Evolutionary conservation across 176 grass and related monocot genomes (phyloP), one percentile per base, ranked within the genome.

Genomic region (Thalia dealbata): DNA sequence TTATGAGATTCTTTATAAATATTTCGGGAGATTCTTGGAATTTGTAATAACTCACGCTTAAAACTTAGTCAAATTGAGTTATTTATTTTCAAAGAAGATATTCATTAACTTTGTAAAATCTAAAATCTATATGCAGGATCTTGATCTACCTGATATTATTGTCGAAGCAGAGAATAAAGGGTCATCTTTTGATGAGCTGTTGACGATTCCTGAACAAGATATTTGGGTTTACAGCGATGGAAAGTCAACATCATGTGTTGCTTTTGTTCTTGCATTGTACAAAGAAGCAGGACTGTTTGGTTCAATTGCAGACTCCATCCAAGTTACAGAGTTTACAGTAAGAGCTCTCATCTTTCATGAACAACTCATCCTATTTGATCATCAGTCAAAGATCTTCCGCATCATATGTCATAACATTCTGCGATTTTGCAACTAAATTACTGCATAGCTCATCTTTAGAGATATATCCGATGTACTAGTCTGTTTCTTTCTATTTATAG

Each of bases 301-400:
- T 71, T 76, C 80, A 54, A 76, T 91, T 75, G 30, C 83, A 67
- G 81, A 51, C 72, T 84, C 85, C 70, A 61, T 93, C 72, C 85
- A 99, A 83, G 95, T 92, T 54, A 99, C 87, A 10, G 95, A 99
- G 62, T 99, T 99, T 74, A 99, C 90, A 11, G 90, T 99, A 79
- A 93, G 95, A 24, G 42, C 30, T 54, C 44, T 72, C 42, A 7
- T 30, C 23, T 29, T 29, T 0, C 9, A 54, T 11, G 14, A 30
- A 19, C 46, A 41, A 44, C 16, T 58, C 23, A 10, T 10, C 21
- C 9, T 69, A n/a, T 12, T 45, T 69, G 15, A 10, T 69, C 18
- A 45, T 45, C 21, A 22, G 7, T 21, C 32, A 38, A 38, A 61
- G 9, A 25, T 2, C n/a, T 25, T 3, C 58, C 21, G 22, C 58